phyloP scores from a whole-genome alignment of 108 stramenopile species.

The Halocafeteria seosinensis region DNA sequence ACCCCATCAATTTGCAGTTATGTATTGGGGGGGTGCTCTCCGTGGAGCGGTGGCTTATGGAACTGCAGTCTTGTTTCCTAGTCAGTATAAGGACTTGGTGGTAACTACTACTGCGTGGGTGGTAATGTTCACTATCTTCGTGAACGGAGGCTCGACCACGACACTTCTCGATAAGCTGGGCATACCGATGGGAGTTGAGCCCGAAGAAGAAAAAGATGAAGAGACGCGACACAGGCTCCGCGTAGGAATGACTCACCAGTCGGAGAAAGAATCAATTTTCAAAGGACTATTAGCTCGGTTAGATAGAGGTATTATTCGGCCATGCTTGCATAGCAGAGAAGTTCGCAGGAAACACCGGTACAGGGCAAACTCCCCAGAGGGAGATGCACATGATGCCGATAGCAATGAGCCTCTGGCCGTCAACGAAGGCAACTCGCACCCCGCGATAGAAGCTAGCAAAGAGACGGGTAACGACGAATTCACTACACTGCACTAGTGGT shows the following conservation, averaged over 20 bases:
- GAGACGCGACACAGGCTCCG: not conserved
- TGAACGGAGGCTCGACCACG: slow-evolving; percentile 4
- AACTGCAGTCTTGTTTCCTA: slow-evolving; percentile 9
- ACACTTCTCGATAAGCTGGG: not conserved
- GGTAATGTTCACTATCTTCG: slow-evolving; percentile 9
- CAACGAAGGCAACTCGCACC: too few species aligned
- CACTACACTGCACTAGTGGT: too few species aligned
- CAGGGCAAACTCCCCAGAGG: too few species aligned
- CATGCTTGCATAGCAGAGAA: too few species aligned
- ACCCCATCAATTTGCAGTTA: too few species aligned
- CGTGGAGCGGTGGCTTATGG: slow-evolving; percentile 8
- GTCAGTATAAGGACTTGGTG: not conserved
- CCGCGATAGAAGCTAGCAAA: too few species aligned
- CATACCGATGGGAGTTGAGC: slow-evolving; percentile 1
- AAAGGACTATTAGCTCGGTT: not conserved
- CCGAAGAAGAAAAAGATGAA: not conserved
- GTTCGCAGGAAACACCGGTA: too few species aligned
- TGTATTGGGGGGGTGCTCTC: not conserved
- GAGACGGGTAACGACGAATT: too few species aligned
- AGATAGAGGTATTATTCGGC: too few species aligned
- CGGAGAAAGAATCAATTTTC: not conserved
- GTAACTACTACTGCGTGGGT: slow-evolving; percentile 1
- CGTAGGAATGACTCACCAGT: not conserved
- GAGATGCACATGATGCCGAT: too few species aligned
- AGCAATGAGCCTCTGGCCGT: too few species aligned